Evolutionary conservation across 805 yeast genomes (phyloP).

Genomic region (Lipomyces lipofer): DNA sequence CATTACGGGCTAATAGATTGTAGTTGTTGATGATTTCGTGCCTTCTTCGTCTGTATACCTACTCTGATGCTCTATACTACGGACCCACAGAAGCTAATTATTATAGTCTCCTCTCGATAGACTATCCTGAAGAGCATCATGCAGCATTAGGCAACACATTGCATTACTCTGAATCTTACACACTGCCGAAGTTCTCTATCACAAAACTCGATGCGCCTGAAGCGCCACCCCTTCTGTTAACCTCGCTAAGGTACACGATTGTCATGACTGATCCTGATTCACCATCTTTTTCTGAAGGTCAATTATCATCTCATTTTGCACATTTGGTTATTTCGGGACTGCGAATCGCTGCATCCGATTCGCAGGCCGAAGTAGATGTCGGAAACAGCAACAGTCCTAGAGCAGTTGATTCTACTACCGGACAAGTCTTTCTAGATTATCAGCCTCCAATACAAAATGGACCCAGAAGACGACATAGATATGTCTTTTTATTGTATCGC

Average conservation of each 20-base stretch:
- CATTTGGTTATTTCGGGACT: constrained; percentile 17
- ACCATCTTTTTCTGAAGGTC: neutral
- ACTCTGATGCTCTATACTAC: neutral
- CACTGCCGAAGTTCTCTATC: constrained; percentile 18
- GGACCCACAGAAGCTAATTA: neutral
- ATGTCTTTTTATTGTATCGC: constrained; percentile 14
- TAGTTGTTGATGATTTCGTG: constrained; percentile 32
- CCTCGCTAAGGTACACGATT: constrained; percentile 13
- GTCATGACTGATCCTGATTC: constrained; percentile 18
- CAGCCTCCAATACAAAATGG: neutral
- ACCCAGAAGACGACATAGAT: constrained; percentile 5
- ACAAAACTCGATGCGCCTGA: constrained; percentile 20
- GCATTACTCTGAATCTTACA: neutral
- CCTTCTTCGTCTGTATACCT: constrained; percentile 15
- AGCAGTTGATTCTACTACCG: constrained; percentile 3
- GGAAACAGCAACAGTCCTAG: neutral
- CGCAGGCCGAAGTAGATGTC: constrained; percentile 5
- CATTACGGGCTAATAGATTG: neutral
- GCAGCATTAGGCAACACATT: constrained; percentile 28
- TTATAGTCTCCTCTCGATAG: constrained; percentile 21
- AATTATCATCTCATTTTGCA: constrained; percentile 10
- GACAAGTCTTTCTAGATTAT: constrained; percentile 2
- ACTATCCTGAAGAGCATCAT: constrained; percentile 18
- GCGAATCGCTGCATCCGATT: neutral
- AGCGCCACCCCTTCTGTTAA: neutral